phyloP scores from a whole-genome alignment of 371 early-diverging fungal species.

The Mucor circinelloides region DNA sequence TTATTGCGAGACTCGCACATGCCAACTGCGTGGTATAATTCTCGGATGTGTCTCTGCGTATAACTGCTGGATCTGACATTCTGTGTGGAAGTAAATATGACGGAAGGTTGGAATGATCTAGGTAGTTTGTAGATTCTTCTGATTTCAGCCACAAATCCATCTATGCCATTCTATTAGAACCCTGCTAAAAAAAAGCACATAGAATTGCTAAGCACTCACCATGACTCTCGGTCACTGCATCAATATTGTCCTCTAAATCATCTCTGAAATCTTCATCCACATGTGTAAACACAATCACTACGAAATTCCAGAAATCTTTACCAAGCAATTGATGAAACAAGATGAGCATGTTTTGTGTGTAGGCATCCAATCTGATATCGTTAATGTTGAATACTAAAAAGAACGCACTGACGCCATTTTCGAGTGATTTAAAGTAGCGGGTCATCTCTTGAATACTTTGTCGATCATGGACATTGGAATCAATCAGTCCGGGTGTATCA shows the following conservation, averaged over 20 bases:
- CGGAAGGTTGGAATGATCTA: conserved; percentile 48
- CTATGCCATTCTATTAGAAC: conserved; percentile 14
- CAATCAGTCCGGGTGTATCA: conserved; percentile 61
- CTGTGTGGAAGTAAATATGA: conserved; percentile 58
- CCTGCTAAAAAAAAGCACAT: background rate
- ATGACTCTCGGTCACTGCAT: conserved; percentile 53
- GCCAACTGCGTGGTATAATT: conserved; percentile 56
- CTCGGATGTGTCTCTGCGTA: conserved; percentile 55
- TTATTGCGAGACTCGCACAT: conserved; percentile 52
- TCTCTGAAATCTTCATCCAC: conserved; percentile 62
- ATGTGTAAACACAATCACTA: conserved; percentile 64
- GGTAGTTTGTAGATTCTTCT: conserved; percentile 44
- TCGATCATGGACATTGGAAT: conserved; percentile 53
- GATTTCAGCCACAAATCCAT: conserved; percentile 56
- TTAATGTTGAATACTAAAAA: conserved; percentile 62
- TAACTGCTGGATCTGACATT: conserved; percentile 53
- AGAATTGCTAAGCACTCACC: conserved; percentile 19
- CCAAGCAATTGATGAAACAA: conserved; percentile 61
- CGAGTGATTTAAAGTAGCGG: conserved; percentile 57
- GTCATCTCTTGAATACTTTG: conserved; percentile 59
- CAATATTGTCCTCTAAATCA: conserved; percentile 60
- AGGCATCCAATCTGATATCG: conserved; percentile 60
- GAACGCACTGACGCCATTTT: conserved; percentile 64
- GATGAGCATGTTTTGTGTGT: conserved; percentile 62
- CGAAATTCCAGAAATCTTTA: conserved; percentile 64